Evolutionary conservation across 192 early-diverging fungal species (phyloP), one percentile per base, ranked within the genome.

Genomic region (Coemansia sp.): DNA sequence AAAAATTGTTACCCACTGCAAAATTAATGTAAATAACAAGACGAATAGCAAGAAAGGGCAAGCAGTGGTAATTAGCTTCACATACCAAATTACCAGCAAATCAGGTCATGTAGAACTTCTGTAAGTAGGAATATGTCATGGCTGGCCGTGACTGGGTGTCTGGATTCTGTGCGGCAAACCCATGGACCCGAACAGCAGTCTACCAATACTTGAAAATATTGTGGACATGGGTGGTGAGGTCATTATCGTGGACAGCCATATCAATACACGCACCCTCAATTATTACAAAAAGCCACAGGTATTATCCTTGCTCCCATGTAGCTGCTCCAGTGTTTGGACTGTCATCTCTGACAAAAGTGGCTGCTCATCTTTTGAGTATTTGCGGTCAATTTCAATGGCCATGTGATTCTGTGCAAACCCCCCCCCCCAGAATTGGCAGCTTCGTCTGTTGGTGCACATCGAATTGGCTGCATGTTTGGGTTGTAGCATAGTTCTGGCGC

Each of bases 241-340:
- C 85, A 54, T 87, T 87, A 18, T 77, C 80, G 38, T 86, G 84
- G 0, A 65, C 82, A 2, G 83, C 83, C 73, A 81, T 78, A 48
- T 84, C 85, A 33, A 86, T 86, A 3, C 85, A 70, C 42, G 82
- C 81, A 2, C 85, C 83, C 67, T 86, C 85, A 47, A 86, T 74
- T 83, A 86, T 83, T 3, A 86, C 5, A 86, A 83, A 60, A 86
- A 86, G 0, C 83, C 84, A 19, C 28, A 33, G 23, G 21, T 14
- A 16, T 58, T 6, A 4, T 1, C 22, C 11, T 6, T n/a, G n/a
- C n/a, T n/a, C n/a, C n/a, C n/a, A n/a, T n/a, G n/a, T n/a, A n/a
- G n/a, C n/a, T n/a, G n/a, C n/a, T n/a, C n/a, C n/a, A n/a, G n/a
- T n/a, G 53, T 74, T 1, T 48, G n/a, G 1, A n/a, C n/a, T n/a